Conservation (phyloP, 106 monocot genomes). For the Dactylorhiza incarnata region DNA sequence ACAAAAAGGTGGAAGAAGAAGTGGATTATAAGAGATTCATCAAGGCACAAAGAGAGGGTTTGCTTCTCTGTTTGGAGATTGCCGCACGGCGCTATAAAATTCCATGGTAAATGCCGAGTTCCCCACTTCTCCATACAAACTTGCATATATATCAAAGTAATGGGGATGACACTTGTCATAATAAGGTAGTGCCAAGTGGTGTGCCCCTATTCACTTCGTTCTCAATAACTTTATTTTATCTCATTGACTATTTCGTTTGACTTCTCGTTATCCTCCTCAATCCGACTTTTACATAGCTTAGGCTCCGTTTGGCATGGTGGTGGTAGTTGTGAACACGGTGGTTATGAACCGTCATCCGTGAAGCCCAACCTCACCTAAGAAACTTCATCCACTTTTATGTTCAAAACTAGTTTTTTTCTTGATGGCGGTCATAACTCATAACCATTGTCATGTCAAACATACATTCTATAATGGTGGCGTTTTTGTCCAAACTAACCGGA, state of each 20-base stretch:
- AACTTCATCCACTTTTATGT: too few relatives aligned
- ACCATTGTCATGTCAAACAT: too few relatives aligned
- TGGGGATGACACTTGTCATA: neutral
- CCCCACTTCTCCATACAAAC: neutral
- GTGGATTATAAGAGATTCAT: constrained; percentile 58
- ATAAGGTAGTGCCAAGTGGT: neutral
- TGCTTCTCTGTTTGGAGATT: constrained; percentile 77
- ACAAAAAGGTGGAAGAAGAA: constrained; percentile 37
- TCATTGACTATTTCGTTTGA: neutral
- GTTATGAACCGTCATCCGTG: too few relatives aligned
- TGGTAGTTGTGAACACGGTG: too few relatives aligned
- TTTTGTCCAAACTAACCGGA: too few relatives aligned
- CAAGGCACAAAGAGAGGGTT: constrained; percentile 65
- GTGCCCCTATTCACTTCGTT: neutral
- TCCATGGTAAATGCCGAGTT: constrained; percentile 47
- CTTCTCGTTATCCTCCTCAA: neutral
- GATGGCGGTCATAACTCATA: too few relatives aligned
- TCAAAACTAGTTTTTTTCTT: too few relatives aligned
- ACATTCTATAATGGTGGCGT: too few relatives aligned
- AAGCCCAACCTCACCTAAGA: too few relatives aligned
- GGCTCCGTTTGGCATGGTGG: too few relatives aligned
- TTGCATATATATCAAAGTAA: neutral
- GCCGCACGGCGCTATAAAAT: constrained; percentile 78
- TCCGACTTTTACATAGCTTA: too few relatives aligned
- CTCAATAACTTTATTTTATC: neutral